Conservation (phyloP, 495 filamentous ascomycete genomes). For the Filosporella fistucella region DNA sequence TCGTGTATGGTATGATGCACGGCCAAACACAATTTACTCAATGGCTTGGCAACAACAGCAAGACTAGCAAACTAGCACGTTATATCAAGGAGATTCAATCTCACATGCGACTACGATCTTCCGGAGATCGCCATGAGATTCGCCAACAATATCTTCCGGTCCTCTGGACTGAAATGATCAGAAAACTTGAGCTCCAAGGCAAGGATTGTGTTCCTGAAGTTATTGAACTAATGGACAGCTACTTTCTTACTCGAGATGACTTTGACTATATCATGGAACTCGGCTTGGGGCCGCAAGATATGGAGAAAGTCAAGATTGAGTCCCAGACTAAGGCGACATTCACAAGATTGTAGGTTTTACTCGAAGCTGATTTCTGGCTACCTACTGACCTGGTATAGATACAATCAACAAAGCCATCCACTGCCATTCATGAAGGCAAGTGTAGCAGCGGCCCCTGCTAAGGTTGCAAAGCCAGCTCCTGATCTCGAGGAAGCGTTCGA, state of each 20-base stretch:
- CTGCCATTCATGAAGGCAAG: conserved; percentile 94
- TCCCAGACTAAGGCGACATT: conserved; percentile 83
- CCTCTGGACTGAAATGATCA: conserved; percentile 79
- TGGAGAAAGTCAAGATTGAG: conserved; percentile 70
- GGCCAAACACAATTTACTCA: conserved; percentile 65
- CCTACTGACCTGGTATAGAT: conserved; percentile 44
- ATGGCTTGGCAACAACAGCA: conserved; percentile 96
- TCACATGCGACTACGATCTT: conserved; percentile 89
- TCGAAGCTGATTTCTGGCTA: background rate
- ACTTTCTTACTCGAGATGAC: conserved; percentile 94
- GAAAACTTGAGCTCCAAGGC: conserved; percentile 63
- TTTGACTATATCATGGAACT: conserved; percentile 91
- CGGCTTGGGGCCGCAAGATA: conserved; percentile 77
- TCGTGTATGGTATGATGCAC: conserved; percentile 68
- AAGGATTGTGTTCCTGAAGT: conserved; percentile 69
- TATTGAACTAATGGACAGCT: conserved; percentile 79
- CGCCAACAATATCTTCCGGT: conserved; percentile 90
- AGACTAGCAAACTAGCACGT: conserved; percentile 76
- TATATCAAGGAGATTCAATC: conserved; percentile 92
- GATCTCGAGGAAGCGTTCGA: conserved; percentile 96
- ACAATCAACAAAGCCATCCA: conserved; percentile 83
- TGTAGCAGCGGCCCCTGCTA: conserved; percentile 64
- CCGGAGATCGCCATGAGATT: conserved; percentile 91
- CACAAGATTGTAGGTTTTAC: conserved; percentile 63
- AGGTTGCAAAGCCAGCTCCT: conserved; percentile 70